Conservation (phyloP, 2,329 filamentous ascomycete species). For the Xylaria sp. region DNA sequence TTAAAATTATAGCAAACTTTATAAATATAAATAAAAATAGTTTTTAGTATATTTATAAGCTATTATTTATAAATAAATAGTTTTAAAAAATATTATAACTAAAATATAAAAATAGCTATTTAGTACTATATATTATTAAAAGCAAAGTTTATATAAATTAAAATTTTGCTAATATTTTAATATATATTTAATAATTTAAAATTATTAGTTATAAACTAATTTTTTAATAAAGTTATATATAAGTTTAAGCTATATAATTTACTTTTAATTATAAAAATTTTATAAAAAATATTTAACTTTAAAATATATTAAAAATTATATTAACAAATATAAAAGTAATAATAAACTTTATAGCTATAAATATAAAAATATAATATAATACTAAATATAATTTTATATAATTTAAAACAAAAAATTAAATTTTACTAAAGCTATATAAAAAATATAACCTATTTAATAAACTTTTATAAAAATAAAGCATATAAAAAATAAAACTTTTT, state of each 20-base stretch:
- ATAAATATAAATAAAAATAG: neutral
- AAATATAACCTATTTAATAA: conserved; percentile 2
- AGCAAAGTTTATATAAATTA: neutral
- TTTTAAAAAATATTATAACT: neutral
- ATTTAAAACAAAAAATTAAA: neutral
- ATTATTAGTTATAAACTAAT: neutral
- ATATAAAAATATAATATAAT: conserved; percentile 7
- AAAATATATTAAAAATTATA: neutral
- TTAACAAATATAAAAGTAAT: neutral
- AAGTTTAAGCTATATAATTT: neutral
- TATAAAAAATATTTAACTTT: neutral
- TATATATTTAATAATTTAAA: conserved; percentile 16
- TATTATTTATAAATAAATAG: conserved; percentile 8
- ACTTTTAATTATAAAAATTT: conserved; percentile 6
- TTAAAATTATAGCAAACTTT: conserved; percentile 3
- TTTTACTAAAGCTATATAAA: neutral
- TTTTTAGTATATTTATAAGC: neutral
- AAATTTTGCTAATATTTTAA: conserved; percentile 6
- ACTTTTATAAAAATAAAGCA: neutral
- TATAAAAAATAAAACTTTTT: neutral
- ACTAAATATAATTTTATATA: conserved; percentile 1
- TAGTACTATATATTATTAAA: conserved; percentile 3
- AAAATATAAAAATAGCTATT: conserved; percentile 11
- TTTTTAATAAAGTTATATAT: neutral
- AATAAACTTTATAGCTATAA: neutral